phyloP scores from a whole-genome alignment of 1,139 yeast species.

The Geotrichum fermentans region DNA sequence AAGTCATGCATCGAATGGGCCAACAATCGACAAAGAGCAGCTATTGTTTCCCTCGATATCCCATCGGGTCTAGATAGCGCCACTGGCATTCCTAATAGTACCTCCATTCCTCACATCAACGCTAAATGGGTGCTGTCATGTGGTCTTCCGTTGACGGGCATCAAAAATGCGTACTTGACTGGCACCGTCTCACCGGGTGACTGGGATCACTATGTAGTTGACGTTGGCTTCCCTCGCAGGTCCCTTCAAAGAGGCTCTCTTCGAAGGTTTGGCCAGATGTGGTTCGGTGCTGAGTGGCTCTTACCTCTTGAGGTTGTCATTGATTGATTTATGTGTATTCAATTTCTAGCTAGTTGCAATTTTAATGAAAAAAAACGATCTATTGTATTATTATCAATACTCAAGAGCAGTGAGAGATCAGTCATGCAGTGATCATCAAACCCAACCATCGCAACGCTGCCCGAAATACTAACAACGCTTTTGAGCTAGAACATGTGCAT shows the following conservation, averaged over 20 bases:
- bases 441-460: too few species aligned
- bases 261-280: slow-evolving; percentile 44
- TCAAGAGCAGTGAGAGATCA: too few species aligned
- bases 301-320: slow-evolving; percentile 27
- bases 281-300: slow-evolving; percentile 42
- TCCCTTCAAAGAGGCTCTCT: slow-evolving; percentile 41
- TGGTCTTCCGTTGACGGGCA: slow-evolving; percentile 69
- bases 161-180: slow-evolving; percentile 54
- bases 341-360: too few species aligned
- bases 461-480: too few species aligned
- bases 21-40: slow-evolving; percentile 48
- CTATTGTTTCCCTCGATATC: slow-evolving; percentile 66
- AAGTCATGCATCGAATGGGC: slow-evolving; percentile 61
- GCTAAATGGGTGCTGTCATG: slow-evolving; percentile 60
- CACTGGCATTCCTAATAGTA: slow-evolving; percentile 50
- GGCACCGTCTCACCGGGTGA: slow-evolving; percentile 42
- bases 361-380: neutral
- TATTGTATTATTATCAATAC: neutral
- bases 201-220: slow-evolving; percentile 60
- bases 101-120: slow-evolving; percentile 26
- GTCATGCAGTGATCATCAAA: too few species aligned
- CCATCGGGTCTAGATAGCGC: slow-evolving; percentile 87
- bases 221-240: slow-evolving; percentile 60
- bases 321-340: slow-evolving; percentile 7
- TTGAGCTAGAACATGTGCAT: too few species aligned